Conservation (phyloP, 2,329 filamentous ascomycete genomes). For the Didymella segeticola region DNA sequence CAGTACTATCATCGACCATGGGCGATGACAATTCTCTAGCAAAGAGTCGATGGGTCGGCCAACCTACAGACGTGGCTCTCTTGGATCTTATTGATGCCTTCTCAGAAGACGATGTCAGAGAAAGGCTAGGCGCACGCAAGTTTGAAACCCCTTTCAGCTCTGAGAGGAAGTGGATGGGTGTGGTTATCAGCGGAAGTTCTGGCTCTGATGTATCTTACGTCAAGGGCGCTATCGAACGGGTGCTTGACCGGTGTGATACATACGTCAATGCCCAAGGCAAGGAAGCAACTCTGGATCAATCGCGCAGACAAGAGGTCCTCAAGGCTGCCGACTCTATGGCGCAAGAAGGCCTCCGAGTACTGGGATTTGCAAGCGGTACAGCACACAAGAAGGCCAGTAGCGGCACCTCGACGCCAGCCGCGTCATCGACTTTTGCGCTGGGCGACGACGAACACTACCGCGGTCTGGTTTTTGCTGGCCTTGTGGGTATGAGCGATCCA, state of each 20-base stretch:
- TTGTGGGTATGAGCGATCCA: conserved; percentile 97
- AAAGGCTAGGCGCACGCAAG: conserved; percentile 80
- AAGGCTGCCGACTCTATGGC: conserved; percentile 87
- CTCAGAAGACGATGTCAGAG: conserved; percentile 88
- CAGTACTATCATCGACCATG: conserved; percentile 85
- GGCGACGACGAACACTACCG: conserved; percentile 77
- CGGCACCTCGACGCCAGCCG: conserved; percentile 40
- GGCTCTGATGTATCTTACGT: conserved; percentile 88
- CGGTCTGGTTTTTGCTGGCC: conserved; percentile 84
- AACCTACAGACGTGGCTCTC: conserved; percentile 97
- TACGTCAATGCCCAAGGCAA: conserved; percentile 86
- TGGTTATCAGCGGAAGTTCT: conserved; percentile 68
- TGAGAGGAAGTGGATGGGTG: conserved; percentile 99
- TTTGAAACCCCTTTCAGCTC: conserved; percentile 95
- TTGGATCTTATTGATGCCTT: conserved; percentile 90
- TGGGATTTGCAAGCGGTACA: conserved; percentile 89
- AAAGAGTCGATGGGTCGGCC: conserved; percentile 92
- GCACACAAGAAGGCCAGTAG: conserved; percentile 48
- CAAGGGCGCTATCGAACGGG: conserved; percentile 90
- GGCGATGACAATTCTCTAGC: conserved; percentile 66
- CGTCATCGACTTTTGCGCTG: conserved; percentile 31
- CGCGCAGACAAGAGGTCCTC: conserved; percentile 74
- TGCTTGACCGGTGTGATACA: conserved; percentile 86
- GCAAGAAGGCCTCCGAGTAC: conserved; percentile 83
- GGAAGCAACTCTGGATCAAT: conserved; percentile 83